Base-by-base conservation (phyloP, 1,139 yeast genomes). In the Saccharomyces hybrid region DNA sequence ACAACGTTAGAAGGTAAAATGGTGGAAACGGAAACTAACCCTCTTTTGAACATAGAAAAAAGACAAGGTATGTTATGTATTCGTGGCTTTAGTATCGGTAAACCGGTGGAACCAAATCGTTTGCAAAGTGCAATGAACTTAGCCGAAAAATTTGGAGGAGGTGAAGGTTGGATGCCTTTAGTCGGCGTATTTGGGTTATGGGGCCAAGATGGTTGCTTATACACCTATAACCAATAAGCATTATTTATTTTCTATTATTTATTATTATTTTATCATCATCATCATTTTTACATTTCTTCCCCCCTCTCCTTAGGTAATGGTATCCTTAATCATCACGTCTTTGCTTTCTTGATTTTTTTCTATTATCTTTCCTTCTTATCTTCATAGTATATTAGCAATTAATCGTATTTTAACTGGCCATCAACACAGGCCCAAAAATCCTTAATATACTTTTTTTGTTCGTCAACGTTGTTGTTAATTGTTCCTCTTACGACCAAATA, bases 161-260 rank as follows among this genome's bases (percentile, higher is more conserved):
- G 78, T 23, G 87, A 84, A 55, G 87, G 88, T 5, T 83, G 84
- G 74, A 80, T 82, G 80, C 80, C 81, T 2, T 68, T 84, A 8
- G 60, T 64, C 25, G 77, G 78, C 0, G 70, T 83, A 2, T 66
- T 63, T 44, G 91, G 88, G 0, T 73, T 74, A 49, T 84, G 85
- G 78, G 93, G 90, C 9, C 74, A 70, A 49, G 95, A 86, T 68
- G 91, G 93, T 1, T 85, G 93, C 64, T 78, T 86, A 61, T 86
- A 68, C 53, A 56, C 64, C 28, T 68, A 62, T 50, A 66, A 65
- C 50, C 66, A 54, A 57, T 49, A 38, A 38, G 6, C n/a, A 8
- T 47, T 30, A 26, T 26, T 9, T 25, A 8, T 16, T 27, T 32
- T 28, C 54, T 46, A 47, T 48, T 55, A 52, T 26, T 30, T 30